Percentiles rank a stretch among this genome's conserved stretches.
phyloP scores from a whole-genome alignment of 495 filamentous ascomycete species.

The Daldinia decipiens region DNA sequence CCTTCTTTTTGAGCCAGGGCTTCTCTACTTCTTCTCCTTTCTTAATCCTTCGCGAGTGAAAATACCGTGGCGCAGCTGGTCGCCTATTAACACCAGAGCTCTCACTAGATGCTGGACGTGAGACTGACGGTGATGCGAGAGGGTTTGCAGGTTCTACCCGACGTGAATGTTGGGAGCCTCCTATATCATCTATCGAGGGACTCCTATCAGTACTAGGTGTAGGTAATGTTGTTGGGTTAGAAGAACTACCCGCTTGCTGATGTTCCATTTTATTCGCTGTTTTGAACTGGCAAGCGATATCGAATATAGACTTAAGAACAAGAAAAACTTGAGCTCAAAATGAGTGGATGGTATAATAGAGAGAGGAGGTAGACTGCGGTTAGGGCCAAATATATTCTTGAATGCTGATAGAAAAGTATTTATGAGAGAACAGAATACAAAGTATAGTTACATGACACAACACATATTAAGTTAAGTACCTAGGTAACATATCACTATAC shows the following conservation, averaged over 20 bases:
- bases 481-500: too few relatives aligned
- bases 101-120: slow-evolving; percentile 54
- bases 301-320: background rate
- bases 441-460: too few relatives aligned
- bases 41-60: slow-evolving; percentile 76
- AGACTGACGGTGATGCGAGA: slow-evolving; percentile 66
- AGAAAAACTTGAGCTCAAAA: background rate
- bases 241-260: slow-evolving; percentile 27
- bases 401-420: background rate
- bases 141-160: slow-evolving; percentile 56
- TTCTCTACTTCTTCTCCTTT: slow-evolving; percentile 75
- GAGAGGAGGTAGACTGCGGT: background rate
- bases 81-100: background rate
- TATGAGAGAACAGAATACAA: background rate
- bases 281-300: background rate
- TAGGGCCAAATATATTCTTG: background rate
- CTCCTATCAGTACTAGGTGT: slow-evolving; percentile 54
- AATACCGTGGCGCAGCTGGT: slow-evolving; percentile 70
- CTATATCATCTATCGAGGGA: slow-evolving; percentile 49
- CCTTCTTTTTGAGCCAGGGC: slow-evolving; percentile 73
- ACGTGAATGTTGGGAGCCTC: slow-evolving; percentile 51
- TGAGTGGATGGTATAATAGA: background rate
- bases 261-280: slow-evolving; percentile 38
- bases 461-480: too few relatives aligned
- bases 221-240: slow-evolving; percentile 45